Conservation (phyloP, 306 rosid species). For the Comarum palustre region DNA sequence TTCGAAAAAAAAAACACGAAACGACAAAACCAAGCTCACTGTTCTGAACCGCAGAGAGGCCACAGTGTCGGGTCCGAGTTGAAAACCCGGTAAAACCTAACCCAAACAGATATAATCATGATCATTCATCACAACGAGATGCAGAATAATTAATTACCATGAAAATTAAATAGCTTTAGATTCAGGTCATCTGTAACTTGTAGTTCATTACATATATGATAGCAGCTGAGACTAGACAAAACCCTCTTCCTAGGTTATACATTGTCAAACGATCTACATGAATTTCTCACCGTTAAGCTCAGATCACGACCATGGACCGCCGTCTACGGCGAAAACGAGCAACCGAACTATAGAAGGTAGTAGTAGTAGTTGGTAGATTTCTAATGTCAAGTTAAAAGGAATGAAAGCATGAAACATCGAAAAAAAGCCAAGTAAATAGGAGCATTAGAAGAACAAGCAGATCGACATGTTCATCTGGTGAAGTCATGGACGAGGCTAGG, state of each 20-base stretch:
- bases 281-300: not conserved
- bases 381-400: conserved; percentile 5
- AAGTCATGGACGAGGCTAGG: conserved; percentile 86
- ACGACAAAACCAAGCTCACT: conserved; percentile 35
- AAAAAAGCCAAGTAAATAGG: conserved; percentile 42
- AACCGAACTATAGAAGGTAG: conserved; percentile 30
- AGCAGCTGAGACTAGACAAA: not conserved
- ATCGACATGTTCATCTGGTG: conserved; percentile 55
- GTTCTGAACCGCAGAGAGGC: conserved; percentile 41
- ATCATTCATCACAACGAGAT: conserved; percentile 11
- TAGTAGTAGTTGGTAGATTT: conserved; percentile 6
- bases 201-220: not conserved
- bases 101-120: conserved; percentile 33
- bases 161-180: conserved; percentile 19
- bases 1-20: conserved; percentile 1
- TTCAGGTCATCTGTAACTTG: conserved; percentile 10
- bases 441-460: conserved; percentile 42
- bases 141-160: conserved; percentile 23
- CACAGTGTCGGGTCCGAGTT: conserved; percentile 47
- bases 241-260: conserved; percentile 3
- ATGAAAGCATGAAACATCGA: conserved; percentile 22
- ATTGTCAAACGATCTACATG: conserved; percentile 17
- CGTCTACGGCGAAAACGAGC: conserved; percentile 12
- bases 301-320: conserved; percentile 10
- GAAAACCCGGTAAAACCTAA: conserved; percentile 43